Conservation (phyloP, 148 eudicot genomes). For the Arctostaphylos glauca region DNA sequence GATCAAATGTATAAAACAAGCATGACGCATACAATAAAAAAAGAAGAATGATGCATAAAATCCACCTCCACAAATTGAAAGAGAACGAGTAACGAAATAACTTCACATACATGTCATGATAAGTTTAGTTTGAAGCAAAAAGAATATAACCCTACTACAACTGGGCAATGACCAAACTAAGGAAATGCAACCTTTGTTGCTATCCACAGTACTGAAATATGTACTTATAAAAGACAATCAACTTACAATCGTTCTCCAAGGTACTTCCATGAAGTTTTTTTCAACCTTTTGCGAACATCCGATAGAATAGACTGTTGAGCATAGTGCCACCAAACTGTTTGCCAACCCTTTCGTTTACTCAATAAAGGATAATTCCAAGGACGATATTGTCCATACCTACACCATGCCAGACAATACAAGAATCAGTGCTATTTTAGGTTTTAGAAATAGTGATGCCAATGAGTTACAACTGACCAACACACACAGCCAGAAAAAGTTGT, state of each 20-base stretch:
- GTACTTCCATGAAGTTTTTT: slow-evolving; percentile 82
- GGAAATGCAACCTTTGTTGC: background rate
- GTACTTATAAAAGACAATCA: background rate
- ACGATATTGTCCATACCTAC: slow-evolving; percentile 85
- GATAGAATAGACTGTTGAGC: slow-evolving; percentile 79
- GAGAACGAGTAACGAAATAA: background rate
- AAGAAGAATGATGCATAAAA: background rate
- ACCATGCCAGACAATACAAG: slow-evolving; percentile 12
- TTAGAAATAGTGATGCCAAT: background rate
- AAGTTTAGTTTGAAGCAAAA: slow-evolving; percentile 2
- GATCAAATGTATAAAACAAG: background rate
- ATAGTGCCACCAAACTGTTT: slow-evolving; percentile 86
- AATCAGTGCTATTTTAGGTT: background rate
- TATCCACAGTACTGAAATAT: background rate
- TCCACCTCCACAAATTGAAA: background rate
- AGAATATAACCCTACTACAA: slow-evolving; percentile 7
- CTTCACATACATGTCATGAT: background rate
- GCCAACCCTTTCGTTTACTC: slow-evolving; percentile 73
- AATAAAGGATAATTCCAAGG: slow-evolving; percentile 69
- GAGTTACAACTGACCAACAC: background rate
- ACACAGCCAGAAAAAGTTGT: background rate
- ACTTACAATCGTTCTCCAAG: slow-evolving; percentile 84
- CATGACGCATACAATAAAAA: background rate
- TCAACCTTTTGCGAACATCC: slow-evolving; percentile 73
- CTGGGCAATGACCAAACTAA: slow-evolving; percentile 7